Conservation (phyloP, 2,329 filamentous ascomycete species). For the Nannizziopsis arthrosporioides region DNA sequence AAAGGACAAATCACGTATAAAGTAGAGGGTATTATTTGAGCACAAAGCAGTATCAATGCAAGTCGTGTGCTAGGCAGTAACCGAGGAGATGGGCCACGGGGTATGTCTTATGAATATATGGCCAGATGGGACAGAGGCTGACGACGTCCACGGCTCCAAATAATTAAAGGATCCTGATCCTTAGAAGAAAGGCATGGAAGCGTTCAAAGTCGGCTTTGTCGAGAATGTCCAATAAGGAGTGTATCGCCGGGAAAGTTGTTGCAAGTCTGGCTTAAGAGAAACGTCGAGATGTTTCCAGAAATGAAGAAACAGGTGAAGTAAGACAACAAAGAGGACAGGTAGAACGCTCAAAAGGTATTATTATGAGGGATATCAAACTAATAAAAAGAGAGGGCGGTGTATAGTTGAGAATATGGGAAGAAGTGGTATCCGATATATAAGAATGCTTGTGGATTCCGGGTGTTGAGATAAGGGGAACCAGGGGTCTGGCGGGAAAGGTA, state of each 20-base stretch:
- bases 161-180: slow-evolving; percentile 12
- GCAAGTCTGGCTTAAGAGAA: slow-evolving; percentile 7
- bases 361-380: background rate
- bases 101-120: background rate
- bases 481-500: background rate
- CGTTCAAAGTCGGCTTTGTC: background rate
- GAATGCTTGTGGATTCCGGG: no score
- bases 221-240: slow-evolving; percentile 3
- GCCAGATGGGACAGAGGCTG: background rate
- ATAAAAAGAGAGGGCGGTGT: background rate
- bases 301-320: background rate
- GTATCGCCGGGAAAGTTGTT: background rate
- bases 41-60: background rate
- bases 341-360: background rate
- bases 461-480: no score
- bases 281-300: background rate
- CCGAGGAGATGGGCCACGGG: background rate
- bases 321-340: background rate
- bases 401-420: background rate
- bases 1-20: background rate
- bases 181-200: slow-evolving; percentile 8
- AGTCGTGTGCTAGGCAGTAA: no score
- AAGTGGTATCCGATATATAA: background rate
- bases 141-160: background rate
- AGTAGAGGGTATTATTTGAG: background rate